Percentiles rank a stretch among this genome's conserved stretches.
These are phyloP conservation scores for Quercus cerris DNA, from an alignment of 306 rosid species.

Conservation along the genomic window DNA sequence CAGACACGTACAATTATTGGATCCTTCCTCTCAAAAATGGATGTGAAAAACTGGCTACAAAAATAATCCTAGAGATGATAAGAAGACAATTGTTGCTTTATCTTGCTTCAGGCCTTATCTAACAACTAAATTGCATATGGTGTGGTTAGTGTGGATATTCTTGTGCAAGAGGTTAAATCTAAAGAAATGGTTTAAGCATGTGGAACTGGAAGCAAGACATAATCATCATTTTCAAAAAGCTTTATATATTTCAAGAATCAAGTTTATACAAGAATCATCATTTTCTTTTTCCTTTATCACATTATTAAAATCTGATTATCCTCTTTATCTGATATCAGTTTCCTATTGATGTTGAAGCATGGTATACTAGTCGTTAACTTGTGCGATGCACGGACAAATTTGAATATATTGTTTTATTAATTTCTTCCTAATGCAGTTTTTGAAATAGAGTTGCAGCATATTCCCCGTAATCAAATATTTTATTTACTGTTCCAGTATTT, in stretches of 20 bases:
- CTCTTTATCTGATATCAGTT: no score
- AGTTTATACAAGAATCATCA: not conserved
- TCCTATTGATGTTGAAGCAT: no score
- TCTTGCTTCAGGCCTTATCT: not conserved
- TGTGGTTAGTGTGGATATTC: not conserved
- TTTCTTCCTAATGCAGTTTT: no score
- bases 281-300: no score
- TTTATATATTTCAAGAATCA: not conserved
- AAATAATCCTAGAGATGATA: not conserved
- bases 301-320: no score
- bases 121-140: not conserved
- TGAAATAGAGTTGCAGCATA: no score
- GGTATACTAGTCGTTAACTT: no score
- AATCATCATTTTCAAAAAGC: not conserved
- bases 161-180: not conserved
- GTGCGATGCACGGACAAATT: no score
- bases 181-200: not conserved
- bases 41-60: not conserved
- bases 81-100: not conserved
- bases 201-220: not conserved
- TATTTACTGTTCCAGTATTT: no score
- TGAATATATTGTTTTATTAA: no score
- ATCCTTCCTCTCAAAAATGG: not conserved
- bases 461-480: no score
- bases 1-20: constrained; percentile 6